These are phyloP conservation scores for Fomitopsis serialis DNA, from an alignment of 768 basidiomycete species.

Conservation along the genomic window DNA sequence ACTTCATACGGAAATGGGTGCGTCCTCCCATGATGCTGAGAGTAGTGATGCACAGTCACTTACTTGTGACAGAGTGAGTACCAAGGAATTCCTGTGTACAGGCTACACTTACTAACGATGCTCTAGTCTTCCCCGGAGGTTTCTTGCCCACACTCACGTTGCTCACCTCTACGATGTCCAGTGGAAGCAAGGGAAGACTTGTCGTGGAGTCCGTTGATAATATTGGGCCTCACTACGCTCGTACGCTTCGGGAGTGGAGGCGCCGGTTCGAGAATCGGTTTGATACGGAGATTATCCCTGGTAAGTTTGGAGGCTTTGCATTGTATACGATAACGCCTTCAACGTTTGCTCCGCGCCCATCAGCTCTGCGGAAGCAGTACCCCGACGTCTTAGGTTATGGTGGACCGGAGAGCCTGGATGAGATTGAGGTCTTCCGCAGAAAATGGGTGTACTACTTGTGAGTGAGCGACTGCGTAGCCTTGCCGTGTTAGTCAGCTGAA, in stretches of 20 bases:
- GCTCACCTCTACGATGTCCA: constrained; percentile 43
- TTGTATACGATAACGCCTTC: too few relatives aligned
- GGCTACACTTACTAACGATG: not conserved
- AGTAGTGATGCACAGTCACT: not conserved
- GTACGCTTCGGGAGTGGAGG: constrained; percentile 78
- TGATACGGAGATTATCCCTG: constrained; percentile 51
- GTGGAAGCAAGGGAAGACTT: constrained; percentile 49
- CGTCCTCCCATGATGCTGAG: constrained; percentile 17
- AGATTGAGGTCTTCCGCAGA: constrained; percentile 69
- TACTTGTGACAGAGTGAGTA: constrained; percentile 7
- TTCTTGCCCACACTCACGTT: constrained; percentile 62
- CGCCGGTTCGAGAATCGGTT: constrained; percentile 54
- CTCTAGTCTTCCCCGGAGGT: constrained; percentile 63
- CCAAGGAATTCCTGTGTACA: not conserved
- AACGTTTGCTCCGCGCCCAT: too few relatives aligned
- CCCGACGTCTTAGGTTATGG: constrained; percentile 46
- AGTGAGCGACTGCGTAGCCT: constrained; percentile 12
- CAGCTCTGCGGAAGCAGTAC: constrained; percentile 50
- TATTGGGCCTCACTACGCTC: constrained; percentile 73
- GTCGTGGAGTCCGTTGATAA: constrained; percentile 63
- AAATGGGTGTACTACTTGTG: constrained; percentile 42
- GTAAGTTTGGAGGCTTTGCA: too few relatives aligned
- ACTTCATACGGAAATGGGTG: constrained; percentile 79
- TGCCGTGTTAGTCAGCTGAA: not conserved
- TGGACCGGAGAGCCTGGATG: constrained; percentile 32